These are phyloP conservation scores for Populus hybrid DNA, from an alignment of 441 rosid genomes.

Conservation along the genomic window DNA sequence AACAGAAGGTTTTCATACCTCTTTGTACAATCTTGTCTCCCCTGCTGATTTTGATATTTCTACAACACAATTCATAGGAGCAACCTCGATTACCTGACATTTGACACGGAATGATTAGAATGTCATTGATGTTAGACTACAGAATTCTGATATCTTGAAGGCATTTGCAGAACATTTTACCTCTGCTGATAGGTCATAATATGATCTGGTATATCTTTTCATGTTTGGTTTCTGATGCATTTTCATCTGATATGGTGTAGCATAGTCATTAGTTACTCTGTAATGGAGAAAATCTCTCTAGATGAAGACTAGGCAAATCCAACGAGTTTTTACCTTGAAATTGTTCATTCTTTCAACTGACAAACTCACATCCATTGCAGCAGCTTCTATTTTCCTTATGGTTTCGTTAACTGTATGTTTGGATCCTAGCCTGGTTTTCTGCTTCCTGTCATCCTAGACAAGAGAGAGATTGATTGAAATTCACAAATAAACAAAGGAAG, in stretches of 20 bases:
- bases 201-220: slow-evolving; percentile 58
- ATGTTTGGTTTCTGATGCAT: slow-evolving; percentile 52
- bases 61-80: slow-evolving; percentile 82
- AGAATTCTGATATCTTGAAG: neutral
- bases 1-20: slow-evolving; percentile 38
- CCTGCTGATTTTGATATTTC: slow-evolving; percentile 86
- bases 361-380: too few relatives aligned
- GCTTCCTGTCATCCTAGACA: too few relatives aligned
- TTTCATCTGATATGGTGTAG: slow-evolving; percentile 51
- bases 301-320: neutral
- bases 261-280: neutral
- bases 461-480: too few relatives aligned
- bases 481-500: too few relatives aligned
- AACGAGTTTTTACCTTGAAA: too few relatives aligned
- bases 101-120: slow-evolving; percentile 11
- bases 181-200: slow-evolving; percentile 76
- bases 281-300: neutral
- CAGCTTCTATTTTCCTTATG: too few relatives aligned
- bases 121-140: neutral
- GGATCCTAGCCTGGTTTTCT: too few relatives aligned
- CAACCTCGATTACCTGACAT: slow-evolving; percentile 60
- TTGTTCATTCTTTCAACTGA: too few relatives aligned
- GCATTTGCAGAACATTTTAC: slow-evolving; percentile 26
- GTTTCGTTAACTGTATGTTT: too few relatives aligned
- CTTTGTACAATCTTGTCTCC: slow-evolving; percentile 60